Conservation (phyloP, 345 rosid genomes). For the Eucalyptus caleyi region DNA sequence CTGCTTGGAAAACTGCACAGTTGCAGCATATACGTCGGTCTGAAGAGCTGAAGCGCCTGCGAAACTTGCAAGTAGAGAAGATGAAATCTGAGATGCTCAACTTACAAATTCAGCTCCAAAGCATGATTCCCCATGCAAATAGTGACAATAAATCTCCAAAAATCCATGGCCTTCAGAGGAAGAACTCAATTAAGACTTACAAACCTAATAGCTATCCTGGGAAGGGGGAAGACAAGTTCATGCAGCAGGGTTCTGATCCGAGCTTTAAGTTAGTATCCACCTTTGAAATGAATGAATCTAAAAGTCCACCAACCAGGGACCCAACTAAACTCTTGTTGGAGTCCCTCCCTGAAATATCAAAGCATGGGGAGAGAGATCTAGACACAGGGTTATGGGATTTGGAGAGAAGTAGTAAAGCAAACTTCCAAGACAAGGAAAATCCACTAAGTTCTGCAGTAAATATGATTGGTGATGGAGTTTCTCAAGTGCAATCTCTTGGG, state of each 20-base stretch:
- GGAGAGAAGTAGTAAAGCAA: background rate
- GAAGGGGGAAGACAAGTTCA: background rate
- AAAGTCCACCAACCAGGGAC: background rate
- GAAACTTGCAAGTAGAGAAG: conserved; percentile 35
- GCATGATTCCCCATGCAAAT: background rate
- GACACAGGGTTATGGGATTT: background rate
- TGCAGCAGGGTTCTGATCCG: background rate
- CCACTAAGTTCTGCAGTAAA: conserved; percentile 11
- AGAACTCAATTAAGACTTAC: background rate
- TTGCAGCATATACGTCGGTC: conserved; percentile 22
- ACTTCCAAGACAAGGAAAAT: conserved; percentile 1
- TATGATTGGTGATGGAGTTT: conserved; percentile 20
- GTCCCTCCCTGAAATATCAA: background rate
- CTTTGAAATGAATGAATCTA: conserved; percentile 3
- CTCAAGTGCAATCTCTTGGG: conserved; percentile 23
- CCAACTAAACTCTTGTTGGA: conserved; percentile 3
- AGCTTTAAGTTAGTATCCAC: background rate
- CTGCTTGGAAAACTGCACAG: conserved; percentile 34
- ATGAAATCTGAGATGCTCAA: conserved; percentile 40
- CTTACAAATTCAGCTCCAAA: conserved; percentile 24
- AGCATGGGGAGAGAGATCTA: background rate
- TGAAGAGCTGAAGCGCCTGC: conserved; percentile 26
- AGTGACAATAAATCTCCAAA: background rate
- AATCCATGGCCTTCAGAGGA: background rate
- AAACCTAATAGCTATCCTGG: background rate